These are phyloP conservation scores for Suhomyces bribrorum DNA, from an alignment of 1,139 yeast genomes.

Conservation along the genomic window DNA sequence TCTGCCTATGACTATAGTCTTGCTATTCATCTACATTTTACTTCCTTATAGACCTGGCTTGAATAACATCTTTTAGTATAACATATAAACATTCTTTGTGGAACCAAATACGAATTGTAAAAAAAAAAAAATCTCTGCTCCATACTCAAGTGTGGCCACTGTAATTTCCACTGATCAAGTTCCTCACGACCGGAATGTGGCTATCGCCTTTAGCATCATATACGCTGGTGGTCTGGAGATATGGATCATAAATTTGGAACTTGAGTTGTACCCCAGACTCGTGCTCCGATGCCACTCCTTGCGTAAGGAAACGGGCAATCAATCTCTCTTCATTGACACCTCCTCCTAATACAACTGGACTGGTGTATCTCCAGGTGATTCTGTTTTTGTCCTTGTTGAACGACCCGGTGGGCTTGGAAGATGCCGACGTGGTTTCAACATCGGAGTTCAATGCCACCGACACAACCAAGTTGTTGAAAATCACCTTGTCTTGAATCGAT, in stretches of 20 bases:
- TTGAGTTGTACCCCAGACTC: slow-evolving; percentile 71
- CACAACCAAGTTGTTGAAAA: slow-evolving; percentile 63
- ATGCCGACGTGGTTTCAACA: slow-evolving; percentile 64
- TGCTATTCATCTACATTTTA: too few species aligned
- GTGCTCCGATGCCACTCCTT: slow-evolving; percentile 61
- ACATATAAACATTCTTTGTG: neutral
- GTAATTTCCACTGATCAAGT: slow-evolving; percentile 40
- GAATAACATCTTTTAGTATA: neutral
- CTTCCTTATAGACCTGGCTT: neutral
- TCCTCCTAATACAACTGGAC: slow-evolving; percentile 46
- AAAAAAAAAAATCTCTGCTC: too few species aligned
- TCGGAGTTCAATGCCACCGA: slow-evolving; percentile 55
- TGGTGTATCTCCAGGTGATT: slow-evolving; percentile 76
- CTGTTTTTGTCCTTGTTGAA: slow-evolving; percentile 82
- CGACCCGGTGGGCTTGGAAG: slow-evolving; percentile 88
- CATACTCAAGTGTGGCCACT: slow-evolving; percentile 26
- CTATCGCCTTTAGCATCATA: slow-evolving; percentile 20
- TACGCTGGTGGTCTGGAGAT: slow-evolving; percentile 25
- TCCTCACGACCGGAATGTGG: slow-evolving; percentile 34
- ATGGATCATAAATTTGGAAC: slow-evolving; percentile 45
- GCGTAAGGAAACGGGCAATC: slow-evolving; percentile 71
- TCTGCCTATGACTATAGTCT: too few species aligned
- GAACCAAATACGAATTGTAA: neutral
- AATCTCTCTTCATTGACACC: slow-evolving; percentile 52
- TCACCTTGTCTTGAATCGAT: slow-evolving; percentile 29